Conservation (phyloP, 2,329 filamentous ascomycete genomes). For the Talaromyces funiculosus region DNA sequence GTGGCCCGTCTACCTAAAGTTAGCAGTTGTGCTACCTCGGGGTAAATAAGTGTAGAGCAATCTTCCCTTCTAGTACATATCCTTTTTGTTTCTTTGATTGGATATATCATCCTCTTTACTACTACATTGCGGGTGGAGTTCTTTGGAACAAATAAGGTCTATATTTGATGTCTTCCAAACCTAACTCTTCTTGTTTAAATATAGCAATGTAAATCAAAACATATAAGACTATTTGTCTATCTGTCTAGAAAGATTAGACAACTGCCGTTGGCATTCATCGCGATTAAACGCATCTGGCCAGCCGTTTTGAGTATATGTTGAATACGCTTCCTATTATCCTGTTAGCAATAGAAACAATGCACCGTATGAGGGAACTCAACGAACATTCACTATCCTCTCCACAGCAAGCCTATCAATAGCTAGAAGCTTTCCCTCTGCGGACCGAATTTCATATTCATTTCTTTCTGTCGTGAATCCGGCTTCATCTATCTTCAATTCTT, state of each 20-base stretch:
- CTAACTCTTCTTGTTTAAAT: neutral
- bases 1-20: slow-evolving; percentile 28
- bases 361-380: neutral
- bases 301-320: slow-evolving; percentile 2
- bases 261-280: slow-evolving; percentile 4
- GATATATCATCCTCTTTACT: too few relatives aligned
- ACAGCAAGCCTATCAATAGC: neutral
- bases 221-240: neutral
- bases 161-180: neutral
- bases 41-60: neutral
- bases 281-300: slow-evolving; percentile 5
- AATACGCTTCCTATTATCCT: neutral
- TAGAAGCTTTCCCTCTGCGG: neutral
- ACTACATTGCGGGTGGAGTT: too few relatives aligned
- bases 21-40: neutral
- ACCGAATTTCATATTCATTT: neutral
- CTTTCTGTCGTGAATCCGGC: neutral
- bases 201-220: neutral
- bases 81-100: neutral
- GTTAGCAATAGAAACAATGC: too few relatives aligned
- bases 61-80: neutral
- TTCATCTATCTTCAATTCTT: neutral
- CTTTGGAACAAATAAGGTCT: neutral
- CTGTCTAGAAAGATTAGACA: neutral
- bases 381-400: neutral